A percentile compares a stretch with the other conserved stretches of the same genome.
Conservation (phyloP, 768 basidiomycete genomes). For the Calocybe gangraenosa region DNA sequence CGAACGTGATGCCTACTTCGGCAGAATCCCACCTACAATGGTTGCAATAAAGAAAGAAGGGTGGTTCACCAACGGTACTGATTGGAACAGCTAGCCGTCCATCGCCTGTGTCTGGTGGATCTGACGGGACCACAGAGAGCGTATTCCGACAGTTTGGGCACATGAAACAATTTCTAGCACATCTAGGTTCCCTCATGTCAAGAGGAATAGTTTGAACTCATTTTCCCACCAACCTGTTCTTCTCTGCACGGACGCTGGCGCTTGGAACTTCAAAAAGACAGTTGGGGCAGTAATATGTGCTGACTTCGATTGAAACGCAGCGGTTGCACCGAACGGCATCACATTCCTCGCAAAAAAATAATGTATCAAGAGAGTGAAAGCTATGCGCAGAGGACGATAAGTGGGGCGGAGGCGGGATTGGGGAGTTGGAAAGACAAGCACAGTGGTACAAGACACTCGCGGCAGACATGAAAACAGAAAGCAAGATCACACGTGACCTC, state of each 20-base stretch:
- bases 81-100: conserved; percentile 48
- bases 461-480: background rate
- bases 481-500: background rate
- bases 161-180: conserved; percentile 95
- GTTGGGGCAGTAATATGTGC: conserved; percentile 97
- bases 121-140: conserved; percentile 86
- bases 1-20: conserved; percentile 87
- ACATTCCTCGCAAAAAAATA: conserved; percentile 99
- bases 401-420: conserved; percentile 68
- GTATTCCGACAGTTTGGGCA: conserved; percentile 93
- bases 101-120: conserved; percentile 65
- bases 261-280: conserved; percentile 98
- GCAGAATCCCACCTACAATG: conserved; percentile 95
- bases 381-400: conserved; percentile 73
- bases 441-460: conserved; percentile 58
- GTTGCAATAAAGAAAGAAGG: conserved; percentile 89
- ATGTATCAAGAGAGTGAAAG: conserved; percentile 77
- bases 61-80: conserved; percentile 72
- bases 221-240: conserved; percentile 66
- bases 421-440: conserved; percentile 59
- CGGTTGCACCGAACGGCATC: conserved; percentile 91
- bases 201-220: conserved; percentile 3
- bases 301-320: conserved; percentile 91
- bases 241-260: conserved; percentile 97
- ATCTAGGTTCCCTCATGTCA: conserved; percentile 48